Conservation (phyloP, 805 yeast species). For the Lipomyces yamadae region DNA sequence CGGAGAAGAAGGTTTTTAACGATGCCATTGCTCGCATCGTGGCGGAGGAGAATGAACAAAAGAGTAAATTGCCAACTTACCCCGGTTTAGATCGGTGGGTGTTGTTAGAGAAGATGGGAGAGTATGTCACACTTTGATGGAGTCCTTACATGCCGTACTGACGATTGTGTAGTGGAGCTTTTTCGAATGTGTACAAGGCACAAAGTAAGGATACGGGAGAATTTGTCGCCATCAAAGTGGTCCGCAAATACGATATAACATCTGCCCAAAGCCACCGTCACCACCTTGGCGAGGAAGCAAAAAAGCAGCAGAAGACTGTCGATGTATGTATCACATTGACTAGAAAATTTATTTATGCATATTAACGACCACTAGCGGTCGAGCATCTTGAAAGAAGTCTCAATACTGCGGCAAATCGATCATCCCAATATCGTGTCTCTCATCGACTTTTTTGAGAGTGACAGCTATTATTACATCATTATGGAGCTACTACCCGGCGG, state of each 20-base stretch:
- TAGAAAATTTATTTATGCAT: neutral
- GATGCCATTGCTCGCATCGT: conserved; percentile 49
- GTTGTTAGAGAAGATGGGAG: conserved; percentile 53
- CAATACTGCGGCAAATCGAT: conserved; percentile 67
- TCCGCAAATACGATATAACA: conserved; percentile 57
- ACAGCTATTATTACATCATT: conserved; percentile 61
- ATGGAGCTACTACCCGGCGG: conserved; percentile 78
- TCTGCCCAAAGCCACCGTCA: conserved; percentile 24
- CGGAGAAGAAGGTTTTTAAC: conserved; percentile 43
- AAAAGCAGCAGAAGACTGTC: conserved; percentile 37
- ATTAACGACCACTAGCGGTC: conserved; percentile 44
- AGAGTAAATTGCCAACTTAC: conserved; percentile 45
- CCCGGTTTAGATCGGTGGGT: conserved; percentile 49
- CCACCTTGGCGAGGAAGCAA: conserved; percentile 34
- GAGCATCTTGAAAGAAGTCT: conserved; percentile 71
- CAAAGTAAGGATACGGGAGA: conserved; percentile 51
- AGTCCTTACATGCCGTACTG: neutral
- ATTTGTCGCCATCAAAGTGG: conserved; percentile 75
- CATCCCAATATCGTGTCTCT: conserved; percentile 67
- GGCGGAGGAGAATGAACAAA: conserved; percentile 48
- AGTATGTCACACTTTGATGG: conserved; percentile 33
- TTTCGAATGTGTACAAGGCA: conserved; percentile 82
- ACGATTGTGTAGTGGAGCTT: conserved; percentile 64
- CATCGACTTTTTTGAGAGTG: conserved; percentile 57
- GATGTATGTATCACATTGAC: conserved; percentile 17